These are phyloP conservation scores for Pulveroboletus sp. DNA, from an alignment of 768 basidiomycete genomes.

Conservation along the genomic window DNA sequence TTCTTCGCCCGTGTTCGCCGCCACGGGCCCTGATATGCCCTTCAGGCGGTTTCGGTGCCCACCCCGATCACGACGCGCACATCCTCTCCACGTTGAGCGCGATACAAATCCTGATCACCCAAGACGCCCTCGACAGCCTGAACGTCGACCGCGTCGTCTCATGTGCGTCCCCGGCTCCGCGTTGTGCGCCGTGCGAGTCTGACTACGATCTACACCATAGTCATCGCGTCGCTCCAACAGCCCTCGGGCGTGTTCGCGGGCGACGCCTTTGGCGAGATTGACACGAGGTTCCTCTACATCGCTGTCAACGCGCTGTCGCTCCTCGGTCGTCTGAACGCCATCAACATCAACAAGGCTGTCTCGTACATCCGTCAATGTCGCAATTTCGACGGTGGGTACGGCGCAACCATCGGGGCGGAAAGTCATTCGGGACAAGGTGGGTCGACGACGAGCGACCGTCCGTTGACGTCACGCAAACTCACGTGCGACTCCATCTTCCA, in stretches of 20 bases:
- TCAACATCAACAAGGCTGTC: slow-evolving; percentile 67
- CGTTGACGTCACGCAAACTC: not conserved
- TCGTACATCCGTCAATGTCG: slow-evolving; percentile 70
- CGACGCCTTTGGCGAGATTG: slow-evolving; percentile 86
- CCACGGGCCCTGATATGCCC: not conserved
- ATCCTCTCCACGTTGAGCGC: slow-evolving; percentile 83
- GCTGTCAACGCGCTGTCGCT: slow-evolving; percentile 81
- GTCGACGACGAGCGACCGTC: slow-evolving; percentile 1
- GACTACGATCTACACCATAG: slow-evolving; percentile 39
- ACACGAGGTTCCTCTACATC: slow-evolving; percentile 88
- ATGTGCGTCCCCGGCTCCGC: slow-evolving; percentile 50
- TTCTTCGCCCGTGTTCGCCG: not conserved
- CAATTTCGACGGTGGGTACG: slow-evolving; percentile 97
- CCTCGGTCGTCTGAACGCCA: slow-evolving; percentile 64
- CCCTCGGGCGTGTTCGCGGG: slow-evolving; percentile 87
- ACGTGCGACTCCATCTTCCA: slow-evolving; percentile 25
- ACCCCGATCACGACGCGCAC: slow-evolving; percentile 92
- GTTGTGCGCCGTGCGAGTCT: no score
- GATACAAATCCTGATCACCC: slow-evolving; percentile 86
- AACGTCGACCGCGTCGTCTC: slow-evolving; percentile 66
- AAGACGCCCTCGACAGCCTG: slow-evolving; percentile 71
- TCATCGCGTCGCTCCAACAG: slow-evolving; percentile 80
- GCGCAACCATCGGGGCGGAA: slow-evolving; percentile 78
- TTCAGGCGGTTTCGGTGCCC: slow-evolving; percentile 85
- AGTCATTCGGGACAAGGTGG: slow-evolving; percentile 89